These are phyloP conservation scores for Petunia axillaris DNA, from an alignment of 257 asterid species.

Conservation along the genomic window DNA sequence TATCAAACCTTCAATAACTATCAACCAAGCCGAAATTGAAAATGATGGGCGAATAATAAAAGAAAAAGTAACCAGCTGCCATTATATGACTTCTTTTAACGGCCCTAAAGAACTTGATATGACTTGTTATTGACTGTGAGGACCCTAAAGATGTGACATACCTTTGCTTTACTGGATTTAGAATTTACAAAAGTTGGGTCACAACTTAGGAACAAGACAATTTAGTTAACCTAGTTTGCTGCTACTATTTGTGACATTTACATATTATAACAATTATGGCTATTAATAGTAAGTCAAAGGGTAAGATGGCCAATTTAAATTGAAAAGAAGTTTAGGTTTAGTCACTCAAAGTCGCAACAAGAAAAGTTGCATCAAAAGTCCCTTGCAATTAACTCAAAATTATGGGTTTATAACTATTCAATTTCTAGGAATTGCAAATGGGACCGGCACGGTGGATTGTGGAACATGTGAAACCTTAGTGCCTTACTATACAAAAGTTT, in stretches of 20 bases:
- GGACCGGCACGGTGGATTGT: neutral
- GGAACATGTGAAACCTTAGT: neutral
- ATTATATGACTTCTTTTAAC: constrained; percentile 16
- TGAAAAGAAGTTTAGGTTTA: neutral
- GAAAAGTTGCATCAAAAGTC: neutral
- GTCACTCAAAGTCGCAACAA: neutral
- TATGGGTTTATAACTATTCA: neutral
- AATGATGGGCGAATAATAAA: neutral
- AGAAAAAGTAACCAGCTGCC: neutral
- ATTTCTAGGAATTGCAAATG: neutral
- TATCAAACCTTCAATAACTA: neutral
- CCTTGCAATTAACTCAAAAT: neutral
- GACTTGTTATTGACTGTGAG: constrained; percentile 21
- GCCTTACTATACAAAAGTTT: neutral
- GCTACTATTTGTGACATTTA: constrained; percentile 12
- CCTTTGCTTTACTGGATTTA: constrained; percentile 18
- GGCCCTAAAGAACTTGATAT: constrained; percentile 10
- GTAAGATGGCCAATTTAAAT: neutral
- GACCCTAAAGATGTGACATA: constrained; percentile 23
- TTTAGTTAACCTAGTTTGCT: constrained; percentile 19
- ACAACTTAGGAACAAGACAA: constrained; percentile 7
- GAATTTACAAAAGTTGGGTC: constrained; percentile 15
- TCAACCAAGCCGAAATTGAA: neutral
- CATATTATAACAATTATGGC: constrained; percentile 11
- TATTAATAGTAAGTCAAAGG: neutral